Base-by-base conservation (phyloP, 345 rosid genomes). In the Citrus inodora region DNA sequence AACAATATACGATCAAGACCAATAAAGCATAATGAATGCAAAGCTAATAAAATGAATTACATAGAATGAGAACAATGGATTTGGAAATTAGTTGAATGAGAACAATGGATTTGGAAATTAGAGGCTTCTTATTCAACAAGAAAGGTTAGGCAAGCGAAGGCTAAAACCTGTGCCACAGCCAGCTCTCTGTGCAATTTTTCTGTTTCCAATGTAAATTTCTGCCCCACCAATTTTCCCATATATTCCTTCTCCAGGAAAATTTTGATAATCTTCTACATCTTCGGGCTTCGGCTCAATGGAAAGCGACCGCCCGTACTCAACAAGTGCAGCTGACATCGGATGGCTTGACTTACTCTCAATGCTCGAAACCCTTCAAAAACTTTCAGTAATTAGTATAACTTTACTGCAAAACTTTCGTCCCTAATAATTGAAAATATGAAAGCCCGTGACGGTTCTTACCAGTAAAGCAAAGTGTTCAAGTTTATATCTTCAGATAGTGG, bases 211-310 rank as follows among this genome's bases (percentile, higher is more conserved):
- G 77, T 83, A 90, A 35, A 96, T 79, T 60, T 85, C 73, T 69
- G 83, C 83, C 6, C 93, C 95, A 79, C 87, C 97, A 80, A 93
- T 90, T 75, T 77, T 94, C 1, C 99, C 99, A 58, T 63, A 84
- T 37, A 96, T 86, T 11, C 98, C 99, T 88, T 96, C 95, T 55
- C 99, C 99, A 0, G 99, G 98, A 68, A 84, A 91, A 79, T 87
- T 96, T 19, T 89, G 88, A 78, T 84, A 96, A 6, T 92, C 87
- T 71, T 81, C 85, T 0, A 96, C 98, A 5, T 80, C 77, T 56
- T 90, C 97, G n/a, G 98, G 95, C 46, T 81, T 89, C 24, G 99
- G 92, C 78, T 88, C 90, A 13, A 94, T 48, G 21, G 92, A 90
- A 59, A 71, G 74, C 2, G 88, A 85, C 83, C 83, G 87, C 33